Evolutionary conservation across 2,329 filamentous ascomycete species (phyloP).

Genomic region (Fusarium burgessii): DNA sequence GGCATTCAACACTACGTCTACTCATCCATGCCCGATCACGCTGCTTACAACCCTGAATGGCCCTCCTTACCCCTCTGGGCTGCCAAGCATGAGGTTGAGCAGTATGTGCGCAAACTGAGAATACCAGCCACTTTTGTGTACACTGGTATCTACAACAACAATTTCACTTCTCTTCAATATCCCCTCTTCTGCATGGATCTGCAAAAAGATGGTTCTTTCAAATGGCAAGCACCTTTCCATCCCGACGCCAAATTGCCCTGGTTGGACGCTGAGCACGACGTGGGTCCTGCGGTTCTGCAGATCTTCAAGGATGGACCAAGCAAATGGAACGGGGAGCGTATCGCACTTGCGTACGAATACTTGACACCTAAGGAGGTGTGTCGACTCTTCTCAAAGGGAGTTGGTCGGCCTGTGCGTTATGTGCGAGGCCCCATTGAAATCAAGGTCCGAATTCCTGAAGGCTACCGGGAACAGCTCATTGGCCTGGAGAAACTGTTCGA

Average conservation of each 20-base stretch:
- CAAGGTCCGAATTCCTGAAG: conserved; percentile 85
- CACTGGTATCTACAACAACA: conserved; percentile 98
- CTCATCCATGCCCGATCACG: conserved; percentile 96
- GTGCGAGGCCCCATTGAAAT: conserved; percentile 83
- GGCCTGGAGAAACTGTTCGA: conserved; percentile 72
- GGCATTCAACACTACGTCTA: conserved; percentile 94
- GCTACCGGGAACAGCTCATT: conserved; percentile 89
- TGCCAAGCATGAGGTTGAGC: conserved; percentile 91
- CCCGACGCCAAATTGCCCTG: conserved; percentile 90
- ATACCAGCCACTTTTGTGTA: conserved; percentile 94
- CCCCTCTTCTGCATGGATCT: conserved; percentile 96
- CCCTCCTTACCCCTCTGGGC: conserved; percentile 90
- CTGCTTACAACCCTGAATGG: conserved; percentile 80
- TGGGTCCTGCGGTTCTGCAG: conserved; percentile 90
- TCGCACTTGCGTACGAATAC: conserved; percentile 91
- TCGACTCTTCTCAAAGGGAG: conserved; percentile 79
- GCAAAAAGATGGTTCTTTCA: conserved; percentile 84
- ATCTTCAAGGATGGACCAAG: conserved; percentile 92
- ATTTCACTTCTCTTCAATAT: conserved; percentile 93
- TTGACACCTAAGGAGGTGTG: conserved; percentile 87
- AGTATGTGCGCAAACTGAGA: conserved; percentile 85
- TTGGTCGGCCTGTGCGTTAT: conserved; percentile 83
- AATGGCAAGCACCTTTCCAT: conserved; percentile 95
- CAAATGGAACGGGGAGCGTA: conserved; percentile 83
- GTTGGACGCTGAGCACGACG: conserved; percentile 96